These are phyloP conservation scores for Pterulicium gracile DNA, from an alignment of 1,284 basidiomycete species.

Conservation along the genomic window DNA sequence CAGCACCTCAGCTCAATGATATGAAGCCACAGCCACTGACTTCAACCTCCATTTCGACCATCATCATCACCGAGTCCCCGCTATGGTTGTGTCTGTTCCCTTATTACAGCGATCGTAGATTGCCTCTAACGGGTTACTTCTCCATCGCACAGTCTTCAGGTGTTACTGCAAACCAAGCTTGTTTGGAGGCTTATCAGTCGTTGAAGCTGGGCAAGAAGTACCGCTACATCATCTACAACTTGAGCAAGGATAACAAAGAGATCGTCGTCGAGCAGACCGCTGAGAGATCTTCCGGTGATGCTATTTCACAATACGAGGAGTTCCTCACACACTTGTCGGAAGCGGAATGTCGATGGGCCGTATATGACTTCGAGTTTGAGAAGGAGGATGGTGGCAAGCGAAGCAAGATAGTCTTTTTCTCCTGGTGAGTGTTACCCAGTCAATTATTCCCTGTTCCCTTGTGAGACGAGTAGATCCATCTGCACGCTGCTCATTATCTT, in stretches of 20 bases:
- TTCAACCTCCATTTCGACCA: too few species aligned
- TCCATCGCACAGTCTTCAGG: slow-evolving; percentile 86
- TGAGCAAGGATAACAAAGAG: slow-evolving; percentile 59
- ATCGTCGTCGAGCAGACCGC: slow-evolving; percentile 67
- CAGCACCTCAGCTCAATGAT: too few species aligned
- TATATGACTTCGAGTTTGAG: slow-evolving; percentile 90
- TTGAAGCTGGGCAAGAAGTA: slow-evolving; percentile 79
- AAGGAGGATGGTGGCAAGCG: slow-evolving; percentile 73
- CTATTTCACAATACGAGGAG: slow-evolving; percentile 48
- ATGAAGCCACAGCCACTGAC: too few species aligned
- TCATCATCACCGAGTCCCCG: too few species aligned
- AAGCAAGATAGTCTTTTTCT: slow-evolving; percentile 85
- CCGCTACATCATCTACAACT: slow-evolving; percentile 83
- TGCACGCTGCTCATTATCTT: too few species aligned
- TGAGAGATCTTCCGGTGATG: slow-evolving; percentile 16
- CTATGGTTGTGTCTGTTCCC: too few species aligned
- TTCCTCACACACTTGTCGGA: slow-evolving; percentile 76
- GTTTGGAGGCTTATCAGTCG: slow-evolving; percentile 56
- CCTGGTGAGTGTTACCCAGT: slow-evolving; percentile 75
- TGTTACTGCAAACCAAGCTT: slow-evolving; percentile 49
- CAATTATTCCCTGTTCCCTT: too few species aligned
- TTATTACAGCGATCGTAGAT: too few species aligned
- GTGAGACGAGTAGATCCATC: too few species aligned
- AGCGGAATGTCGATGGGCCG: slow-evolving; percentile 75
- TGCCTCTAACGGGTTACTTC: too few species aligned